Percentiles rank a stretch among this genome's conserved stretches.
Evolutionary conservation across 1,284 basidiomycete species (phyloP).

Genomic region (Boletus mariae): DNA sequence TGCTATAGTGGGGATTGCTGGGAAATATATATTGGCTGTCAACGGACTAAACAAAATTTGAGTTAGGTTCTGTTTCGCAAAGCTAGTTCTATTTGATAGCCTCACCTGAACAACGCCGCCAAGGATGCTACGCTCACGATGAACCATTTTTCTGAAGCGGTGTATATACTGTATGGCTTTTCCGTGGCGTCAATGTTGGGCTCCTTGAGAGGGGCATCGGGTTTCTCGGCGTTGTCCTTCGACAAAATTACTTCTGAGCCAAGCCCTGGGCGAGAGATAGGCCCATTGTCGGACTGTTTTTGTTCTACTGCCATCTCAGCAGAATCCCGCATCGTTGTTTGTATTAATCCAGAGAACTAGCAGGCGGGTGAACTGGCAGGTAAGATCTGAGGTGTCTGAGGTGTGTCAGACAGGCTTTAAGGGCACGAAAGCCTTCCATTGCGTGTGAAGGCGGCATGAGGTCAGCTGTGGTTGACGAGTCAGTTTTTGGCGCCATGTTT

Average conservation of each 20-base stretch:
- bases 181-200: constrained; percentile 1
- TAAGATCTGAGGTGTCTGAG: background rate
- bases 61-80: background rate
- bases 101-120: constrained; percentile 61
- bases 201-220: background rate
- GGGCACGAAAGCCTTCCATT: background rate
- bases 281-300: background rate
- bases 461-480: background rate
- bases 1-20: constrained; percentile 68
- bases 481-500: background rate
- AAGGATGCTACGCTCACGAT: constrained; percentile 57
- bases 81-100: background rate
- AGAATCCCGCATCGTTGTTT: background rate
- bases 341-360: background rate
- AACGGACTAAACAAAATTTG: constrained; percentile 49
- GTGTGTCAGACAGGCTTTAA: background rate
- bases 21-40: constrained; percentile 75
- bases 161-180: constrained; percentile 52
- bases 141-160: constrained; percentile 59
- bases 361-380: background rate
- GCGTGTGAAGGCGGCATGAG: background rate
- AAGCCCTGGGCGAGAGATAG: background rate
- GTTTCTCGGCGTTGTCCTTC: background rate
- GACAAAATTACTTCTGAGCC: background rate
- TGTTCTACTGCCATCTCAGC: background rate